phyloP scores from a whole-genome alignment of 2,329 filamentous ascomycete genomes.

The Colletotrichum sp. region DNA sequence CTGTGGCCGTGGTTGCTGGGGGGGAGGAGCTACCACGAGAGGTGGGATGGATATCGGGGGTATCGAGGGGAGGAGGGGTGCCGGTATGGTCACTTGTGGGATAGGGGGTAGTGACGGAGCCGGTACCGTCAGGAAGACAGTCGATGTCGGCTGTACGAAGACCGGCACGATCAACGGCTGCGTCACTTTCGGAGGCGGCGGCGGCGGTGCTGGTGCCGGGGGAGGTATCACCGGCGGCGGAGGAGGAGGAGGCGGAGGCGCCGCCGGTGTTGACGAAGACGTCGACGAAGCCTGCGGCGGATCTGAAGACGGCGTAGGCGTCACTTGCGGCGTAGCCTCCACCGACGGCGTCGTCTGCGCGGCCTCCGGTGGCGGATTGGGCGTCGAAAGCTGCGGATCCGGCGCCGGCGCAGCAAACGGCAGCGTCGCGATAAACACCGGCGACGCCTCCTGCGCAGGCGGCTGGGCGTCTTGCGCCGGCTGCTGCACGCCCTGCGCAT shows the following conservation, averaged over 20 bases:
- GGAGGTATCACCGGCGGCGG: neutral
- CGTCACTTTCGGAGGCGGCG: neutral
- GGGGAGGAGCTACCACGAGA: neutral
- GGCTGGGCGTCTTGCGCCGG: neutral
- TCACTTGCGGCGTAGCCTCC: neutral
- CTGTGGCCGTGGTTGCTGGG: neutral
- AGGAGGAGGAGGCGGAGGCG: neutral
- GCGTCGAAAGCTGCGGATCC: neutral
- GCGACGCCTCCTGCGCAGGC: neutral
- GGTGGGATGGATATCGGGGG: neutral
- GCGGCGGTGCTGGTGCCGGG: neutral
- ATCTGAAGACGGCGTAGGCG: neutral
- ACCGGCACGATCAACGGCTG: neutral
- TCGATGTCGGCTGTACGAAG: neutral
- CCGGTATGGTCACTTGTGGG: neutral
- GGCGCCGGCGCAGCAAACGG: neutral
- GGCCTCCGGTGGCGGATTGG: neutral
- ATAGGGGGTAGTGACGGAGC: neutral
- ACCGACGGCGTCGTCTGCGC: neutral
- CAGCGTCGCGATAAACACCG: constrained; percentile 9
- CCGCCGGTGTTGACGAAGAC: neutral
- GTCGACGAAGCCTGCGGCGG: neutral
- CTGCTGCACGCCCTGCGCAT: neutral
- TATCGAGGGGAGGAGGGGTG: neutral
- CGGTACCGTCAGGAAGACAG: neutral